Evolutionary conservation across 805 yeast species (phyloP).

Genomic region (Nakazawaea peltata): DNA sequence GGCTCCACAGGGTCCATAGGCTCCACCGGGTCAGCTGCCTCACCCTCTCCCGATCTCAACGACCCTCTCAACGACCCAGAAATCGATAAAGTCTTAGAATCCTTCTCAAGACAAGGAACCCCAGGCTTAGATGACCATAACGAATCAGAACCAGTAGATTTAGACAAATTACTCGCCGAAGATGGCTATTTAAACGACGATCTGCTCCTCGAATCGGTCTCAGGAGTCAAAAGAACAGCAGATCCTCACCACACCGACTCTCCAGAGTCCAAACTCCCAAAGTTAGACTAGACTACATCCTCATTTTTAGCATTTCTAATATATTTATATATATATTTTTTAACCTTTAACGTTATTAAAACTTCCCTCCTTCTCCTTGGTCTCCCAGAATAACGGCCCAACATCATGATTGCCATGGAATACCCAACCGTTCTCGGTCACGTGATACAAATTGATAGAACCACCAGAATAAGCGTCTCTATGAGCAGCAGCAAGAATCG

Average conservation of each 20-base stretch:
- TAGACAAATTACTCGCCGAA: conserved; percentile 8
- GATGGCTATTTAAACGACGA: conserved; percentile 5
- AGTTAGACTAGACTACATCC: not conserved
- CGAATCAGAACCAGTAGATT: conserved; percentile 5
- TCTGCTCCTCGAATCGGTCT: not conserved
- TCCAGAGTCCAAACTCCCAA: not conserved
- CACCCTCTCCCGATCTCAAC: too few relatives aligned
- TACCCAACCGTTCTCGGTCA: conserved; percentile 89
- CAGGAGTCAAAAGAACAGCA: not conserved
- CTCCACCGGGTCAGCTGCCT: too few relatives aligned
- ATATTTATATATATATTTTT: not conserved
- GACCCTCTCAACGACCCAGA: conserved; percentile 10
- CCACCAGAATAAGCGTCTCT: conserved; percentile 99
- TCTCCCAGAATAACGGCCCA: conserved; percentile 85
- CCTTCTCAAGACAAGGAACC: conserved; percentile 13
- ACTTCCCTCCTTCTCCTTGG: conserved; percentile 80
- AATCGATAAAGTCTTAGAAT: conserved; percentile 13
- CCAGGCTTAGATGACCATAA: conserved; percentile 7
- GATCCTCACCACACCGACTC: not conserved
- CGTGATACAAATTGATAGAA: conserved; percentile 86
- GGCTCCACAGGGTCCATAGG: too few relatives aligned
- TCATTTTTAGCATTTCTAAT: too few relatives aligned
- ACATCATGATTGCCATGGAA: conserved; percentile 95
- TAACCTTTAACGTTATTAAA: conserved; percentile 70
- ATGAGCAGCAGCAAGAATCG: conserved; percentile 95